Percentiles rank a stretch among this genome's conserved stretches.
phyloP scores from a whole-genome alignment of 2,329 filamentous ascomycete species.

The Sporothrix brasiliensis region DNA sequence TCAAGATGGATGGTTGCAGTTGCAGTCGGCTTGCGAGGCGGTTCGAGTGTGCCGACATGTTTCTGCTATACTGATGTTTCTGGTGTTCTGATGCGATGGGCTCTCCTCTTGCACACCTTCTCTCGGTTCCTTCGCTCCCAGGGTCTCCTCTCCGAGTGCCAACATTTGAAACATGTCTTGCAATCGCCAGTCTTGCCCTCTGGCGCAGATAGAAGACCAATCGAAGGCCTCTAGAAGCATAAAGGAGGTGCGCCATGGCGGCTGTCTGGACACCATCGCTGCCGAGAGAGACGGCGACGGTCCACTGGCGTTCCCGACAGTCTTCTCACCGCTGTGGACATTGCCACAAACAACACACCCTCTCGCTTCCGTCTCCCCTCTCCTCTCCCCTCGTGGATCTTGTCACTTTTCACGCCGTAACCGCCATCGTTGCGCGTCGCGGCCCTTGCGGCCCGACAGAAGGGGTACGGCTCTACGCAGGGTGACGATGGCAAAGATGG shows the following conservation, averaged over 20 bases:
- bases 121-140: not conserved
- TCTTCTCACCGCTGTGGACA: slow-evolving; percentile 11
- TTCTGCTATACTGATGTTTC: not conserved
- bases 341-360: slow-evolving; percentile 19
- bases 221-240: slow-evolving; percentile 15
- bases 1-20: slow-evolving; percentile 17
- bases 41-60: not conserved
- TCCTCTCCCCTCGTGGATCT: not conserved
- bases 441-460: slow-evolving; percentile 25
- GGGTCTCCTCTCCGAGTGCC: slow-evolving; percentile 23
- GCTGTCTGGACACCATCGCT: not conserved
- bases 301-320: not conserved
- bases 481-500: not conserved
- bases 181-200: no score
- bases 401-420: not conserved
- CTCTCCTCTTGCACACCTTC: not conserved
- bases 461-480: not conserved
- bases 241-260: slow-evolving; percentile 7
- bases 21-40: no score
- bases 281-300: not conserved
- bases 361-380: not conserved
- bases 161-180: slow-evolving; percentile 28
- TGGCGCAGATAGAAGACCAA: slow-evolving; percentile 1
- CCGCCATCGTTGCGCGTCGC: slow-evolving; percentile 7
- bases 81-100: not conserved